phyloP scores from a whole-genome alignment of 306 rosid genomes.

The Hippophae gyantsensis region DNA sequence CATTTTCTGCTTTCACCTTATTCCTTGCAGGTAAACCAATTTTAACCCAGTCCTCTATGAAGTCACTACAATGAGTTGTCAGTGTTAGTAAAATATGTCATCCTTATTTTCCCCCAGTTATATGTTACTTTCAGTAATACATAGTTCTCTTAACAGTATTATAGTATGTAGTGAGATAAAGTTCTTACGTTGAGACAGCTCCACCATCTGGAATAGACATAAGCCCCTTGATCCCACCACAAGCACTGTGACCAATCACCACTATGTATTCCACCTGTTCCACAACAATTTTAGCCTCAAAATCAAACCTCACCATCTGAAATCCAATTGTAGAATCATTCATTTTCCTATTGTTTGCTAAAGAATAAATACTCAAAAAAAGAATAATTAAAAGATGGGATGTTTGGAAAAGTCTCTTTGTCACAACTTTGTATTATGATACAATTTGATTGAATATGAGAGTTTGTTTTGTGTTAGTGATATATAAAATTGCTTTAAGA shows the following conservation, averaged over 20 bases:
- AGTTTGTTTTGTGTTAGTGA: too few species aligned
- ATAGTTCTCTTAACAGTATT: neutral
- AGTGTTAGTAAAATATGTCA: neutral
- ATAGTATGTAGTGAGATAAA: neutral
- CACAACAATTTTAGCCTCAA: too few species aligned
- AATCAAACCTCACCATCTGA: too few species aligned
- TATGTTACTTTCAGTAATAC: neutral
- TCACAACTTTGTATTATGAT: too few species aligned
- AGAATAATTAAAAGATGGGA: neutral
- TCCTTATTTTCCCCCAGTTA: neutral
- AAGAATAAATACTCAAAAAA: neutral
- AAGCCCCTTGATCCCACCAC: constrained; percentile 64
- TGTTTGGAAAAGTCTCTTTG: too few species aligned
- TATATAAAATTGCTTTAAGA: neutral
- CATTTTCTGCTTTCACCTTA: constrained; percentile 22
- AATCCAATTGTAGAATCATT: neutral
- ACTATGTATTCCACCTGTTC: constrained; percentile 44
- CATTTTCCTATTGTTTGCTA: neutral
- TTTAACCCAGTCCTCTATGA: constrained; percentile 68
- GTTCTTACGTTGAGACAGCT: constrained; percentile 32
- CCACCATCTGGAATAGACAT: constrained; percentile 48
- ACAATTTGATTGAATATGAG: too few species aligned
- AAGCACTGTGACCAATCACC: constrained; percentile 55
- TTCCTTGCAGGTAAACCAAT: constrained; percentile 42
- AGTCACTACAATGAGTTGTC: constrained; percentile 32